phyloP scores from a whole-genome alignment of 2,329 filamentous ascomycete genomes.

The Saccharata proteae region DNA sequence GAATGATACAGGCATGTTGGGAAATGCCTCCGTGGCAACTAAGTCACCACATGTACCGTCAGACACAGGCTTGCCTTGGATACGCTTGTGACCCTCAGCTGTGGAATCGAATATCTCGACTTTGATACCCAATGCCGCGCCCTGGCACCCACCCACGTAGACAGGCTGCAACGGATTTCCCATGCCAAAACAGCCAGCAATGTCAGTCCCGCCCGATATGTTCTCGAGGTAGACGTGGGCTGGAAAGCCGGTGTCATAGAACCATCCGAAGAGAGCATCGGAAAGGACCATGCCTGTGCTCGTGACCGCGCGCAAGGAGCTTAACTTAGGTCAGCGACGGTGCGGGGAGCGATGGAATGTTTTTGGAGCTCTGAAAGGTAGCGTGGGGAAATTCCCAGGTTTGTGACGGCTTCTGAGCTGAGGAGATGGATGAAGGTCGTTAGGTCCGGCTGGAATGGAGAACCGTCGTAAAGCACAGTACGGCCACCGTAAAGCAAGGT shows the following conservation, averaged over 20 bases:
- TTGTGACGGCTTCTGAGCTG: constrained; percentile 55
- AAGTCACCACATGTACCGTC: constrained; percentile 63
- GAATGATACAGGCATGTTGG: constrained; percentile 55
- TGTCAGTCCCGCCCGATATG: constrained; percentile 67
- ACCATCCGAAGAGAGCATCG: constrained; percentile 68
- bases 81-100: constrained; percentile 29
- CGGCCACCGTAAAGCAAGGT: constrained; percentile 48
- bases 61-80: constrained; percentile 40
- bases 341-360: constrained; percentile 47
- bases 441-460: constrained; percentile 61
- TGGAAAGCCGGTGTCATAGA: constrained; percentile 62
- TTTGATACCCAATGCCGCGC: constrained; percentile 40
- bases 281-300: constrained; percentile 75
- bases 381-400: constrained; percentile 62
- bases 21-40: constrained; percentile 58
- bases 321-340: constrained; percentile 50
- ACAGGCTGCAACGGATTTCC: constrained; percentile 61
- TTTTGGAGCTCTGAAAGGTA: constrained; percentile 66
- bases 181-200: constrained; percentile 52
- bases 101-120: constrained; percentile 50
- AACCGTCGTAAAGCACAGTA: constrained; percentile 66
- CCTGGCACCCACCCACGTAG: constrained; percentile 46
- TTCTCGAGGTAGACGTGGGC: constrained; percentile 54
- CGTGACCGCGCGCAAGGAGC: constrained; percentile 49
- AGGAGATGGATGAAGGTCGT: constrained; percentile 52